Percentiles rank a stretch among this genome's conserved stretches.
Evolutionary conservation across 2,329 filamentous ascomycete genomes (phyloP).

Genomic region (Xylogone sp.): DNA sequence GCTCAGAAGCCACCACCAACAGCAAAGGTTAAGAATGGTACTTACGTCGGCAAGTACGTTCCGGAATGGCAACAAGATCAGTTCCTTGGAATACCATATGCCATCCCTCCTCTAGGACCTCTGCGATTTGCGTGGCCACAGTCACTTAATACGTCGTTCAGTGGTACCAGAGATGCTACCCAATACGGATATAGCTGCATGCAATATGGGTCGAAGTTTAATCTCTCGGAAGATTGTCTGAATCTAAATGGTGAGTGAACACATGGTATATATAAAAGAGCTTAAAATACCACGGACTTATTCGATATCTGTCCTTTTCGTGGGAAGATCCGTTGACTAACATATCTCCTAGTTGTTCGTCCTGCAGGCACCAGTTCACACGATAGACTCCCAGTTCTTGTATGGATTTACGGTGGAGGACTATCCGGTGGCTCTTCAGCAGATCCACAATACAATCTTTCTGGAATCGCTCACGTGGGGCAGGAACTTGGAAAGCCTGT

Average conservation of each 20-base stretch:
- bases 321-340: too few species aligned
- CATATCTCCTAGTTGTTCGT: constrained; percentile 34
- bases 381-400: constrained; percentile 35
- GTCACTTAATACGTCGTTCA: constrained; percentile 35
- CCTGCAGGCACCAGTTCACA: constrained; percentile 29
- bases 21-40: constrained; percentile 19
- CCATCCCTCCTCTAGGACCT: constrained; percentile 6
- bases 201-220: constrained; percentile 36
- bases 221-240: constrained; percentile 46
- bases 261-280: background rate
- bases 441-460: constrained; percentile 61
- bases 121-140: constrained; percentile 34
- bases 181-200: constrained; percentile 42
- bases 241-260: constrained; percentile 31
- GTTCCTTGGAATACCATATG: constrained; percentile 10
- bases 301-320: too few species aligned
- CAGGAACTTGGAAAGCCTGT: constrained; percentile 49
- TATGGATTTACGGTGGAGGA: constrained; percentile 59
- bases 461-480: constrained; percentile 53
- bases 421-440: constrained; percentile 45
- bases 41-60: constrained; percentile 18
- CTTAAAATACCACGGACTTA: too few species aligned
- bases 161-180: constrained; percentile 35
- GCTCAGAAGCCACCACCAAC: constrained; percentile 5
- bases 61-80: constrained; percentile 20